Evolutionary conservation across 2,329 filamentous ascomycete species (phyloP).

Genomic region (Neofusicoccum sp.): DNA sequence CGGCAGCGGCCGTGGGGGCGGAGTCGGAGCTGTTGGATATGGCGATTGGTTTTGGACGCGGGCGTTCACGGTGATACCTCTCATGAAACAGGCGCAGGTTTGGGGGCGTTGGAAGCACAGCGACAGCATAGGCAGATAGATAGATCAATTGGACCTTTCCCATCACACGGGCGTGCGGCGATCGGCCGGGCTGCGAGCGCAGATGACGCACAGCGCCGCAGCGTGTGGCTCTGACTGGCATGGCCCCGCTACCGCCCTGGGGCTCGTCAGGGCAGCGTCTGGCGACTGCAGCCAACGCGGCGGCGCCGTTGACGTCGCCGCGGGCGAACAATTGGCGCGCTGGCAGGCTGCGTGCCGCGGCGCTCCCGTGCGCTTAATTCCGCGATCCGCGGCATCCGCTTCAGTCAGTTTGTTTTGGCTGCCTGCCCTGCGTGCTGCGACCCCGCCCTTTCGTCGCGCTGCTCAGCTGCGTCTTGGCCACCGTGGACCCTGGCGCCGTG

Average conservation of each 20-base stretch:
- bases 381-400: conserved; percentile 9
- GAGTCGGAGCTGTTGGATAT: not conserved
- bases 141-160: too few species aligned
- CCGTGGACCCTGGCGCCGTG: not conserved
- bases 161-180: not conserved
- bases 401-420: not conserved
- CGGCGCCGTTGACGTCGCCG: conserved; percentile 7
- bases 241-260: not conserved
- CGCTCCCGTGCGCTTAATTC: not conserved
- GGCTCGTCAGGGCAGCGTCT: conserved; percentile 7
- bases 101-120: too few species aligned
- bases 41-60: not conserved
- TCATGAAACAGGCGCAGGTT: too few species aligned
- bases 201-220: conserved; percentile 12
- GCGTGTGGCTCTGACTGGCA: conserved; percentile 4
- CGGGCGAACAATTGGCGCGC: not conserved
- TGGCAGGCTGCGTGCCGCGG: not conserved
- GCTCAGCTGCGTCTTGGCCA: not conserved
- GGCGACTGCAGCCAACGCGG: too few species aligned
- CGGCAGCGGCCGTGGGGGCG: not conserved
- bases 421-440: conserved; percentile 6
- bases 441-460: not conserved
- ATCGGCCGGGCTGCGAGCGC: conserved; percentile 3
- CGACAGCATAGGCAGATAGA: too few species aligned
- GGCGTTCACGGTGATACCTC: too few species aligned